phyloP scores from a whole-genome alignment of 768 basidiomycete species.

The Hortiboletus flavorubellus region DNA sequence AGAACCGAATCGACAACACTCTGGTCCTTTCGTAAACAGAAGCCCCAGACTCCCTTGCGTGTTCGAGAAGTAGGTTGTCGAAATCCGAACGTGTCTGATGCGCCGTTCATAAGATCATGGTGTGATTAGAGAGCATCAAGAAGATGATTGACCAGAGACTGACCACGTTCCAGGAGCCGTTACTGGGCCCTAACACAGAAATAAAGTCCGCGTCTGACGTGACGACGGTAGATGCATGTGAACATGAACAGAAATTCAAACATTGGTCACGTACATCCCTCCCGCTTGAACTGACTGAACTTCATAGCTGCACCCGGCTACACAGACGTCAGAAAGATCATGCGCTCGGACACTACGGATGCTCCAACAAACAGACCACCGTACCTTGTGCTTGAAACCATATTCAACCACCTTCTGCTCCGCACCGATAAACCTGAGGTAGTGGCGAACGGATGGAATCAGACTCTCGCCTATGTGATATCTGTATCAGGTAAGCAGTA shows the following conservation, averaged over 20 bases:
- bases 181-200: conserved; percentile 43
- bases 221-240: not conserved
- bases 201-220: conserved; percentile 57
- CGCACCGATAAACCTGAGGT: conserved; percentile 48
- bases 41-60: conserved; percentile 47
- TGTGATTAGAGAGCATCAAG: not conserved
- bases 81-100: conserved; percentile 53
- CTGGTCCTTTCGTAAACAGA: conserved; percentile 46
- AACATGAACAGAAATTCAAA: not conserved
- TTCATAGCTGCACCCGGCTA: conserved; percentile 64
- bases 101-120: not conserved
- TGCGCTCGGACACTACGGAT: not conserved
- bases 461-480: conserved; percentile 50
- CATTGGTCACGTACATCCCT: conserved; percentile 46
- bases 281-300: conserved; percentile 50
- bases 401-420: conserved; percentile 40
- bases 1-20: conserved; percentile 47
- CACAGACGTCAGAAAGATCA: not conserved
- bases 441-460: conserved; percentile 49
- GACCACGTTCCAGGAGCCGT: conserved; percentile 62
- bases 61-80: conserved; percentile 54
- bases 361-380: not conserved
- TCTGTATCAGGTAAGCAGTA: conserved; percentile 20
- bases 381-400: conserved; percentile 50
- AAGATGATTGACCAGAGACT: conserved; percentile 17